These are phyloP conservation scores for Ceraceosorus bombacis DNA, from an alignment of 1,284 basidiomycete genomes.

Conservation along the genomic window DNA sequence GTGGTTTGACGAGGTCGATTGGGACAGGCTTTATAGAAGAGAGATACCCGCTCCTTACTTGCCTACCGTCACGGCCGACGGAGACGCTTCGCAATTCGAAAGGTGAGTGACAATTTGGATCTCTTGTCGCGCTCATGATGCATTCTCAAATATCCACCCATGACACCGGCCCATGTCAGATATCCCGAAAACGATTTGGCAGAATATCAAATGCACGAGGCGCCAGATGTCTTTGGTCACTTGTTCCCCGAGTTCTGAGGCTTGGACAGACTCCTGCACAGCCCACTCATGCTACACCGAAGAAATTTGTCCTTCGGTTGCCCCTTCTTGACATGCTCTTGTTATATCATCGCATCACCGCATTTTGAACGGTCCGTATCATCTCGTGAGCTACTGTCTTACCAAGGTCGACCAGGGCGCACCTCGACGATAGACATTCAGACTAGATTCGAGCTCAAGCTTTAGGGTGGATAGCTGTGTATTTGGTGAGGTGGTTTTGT, in stretches of 20 bases:
- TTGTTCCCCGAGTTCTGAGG: slow-evolving; percentile 43
- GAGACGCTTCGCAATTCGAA: slow-evolving; percentile 45
- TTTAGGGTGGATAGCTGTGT: no score
- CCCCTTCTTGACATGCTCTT: no score
- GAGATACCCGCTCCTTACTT: slow-evolving; percentile 96
- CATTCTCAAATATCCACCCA: slow-evolving; percentile 1
- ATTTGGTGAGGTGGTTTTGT: no score
- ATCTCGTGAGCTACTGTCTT: no score
- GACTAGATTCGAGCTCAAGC: no score
- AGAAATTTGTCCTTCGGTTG: no score
- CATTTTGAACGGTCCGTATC: no score
- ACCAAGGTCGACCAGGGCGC: no score
- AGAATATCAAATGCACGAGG: slow-evolving; percentile 35
- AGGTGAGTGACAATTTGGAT: neutral
- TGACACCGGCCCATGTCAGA: neutral
- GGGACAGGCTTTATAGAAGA: slow-evolving; percentile 71
- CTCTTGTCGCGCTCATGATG: neutral
- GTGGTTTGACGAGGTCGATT: slow-evolving; percentile 97
- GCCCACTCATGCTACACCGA: no score
- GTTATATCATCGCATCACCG: no score
- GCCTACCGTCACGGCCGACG: slow-evolving; percentile 54
- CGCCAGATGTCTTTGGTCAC: slow-evolving; percentile 34
- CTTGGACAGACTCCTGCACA: no score
- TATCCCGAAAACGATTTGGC: slow-evolving; percentile 43
- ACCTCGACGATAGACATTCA: no score